Percentiles rank a stretch among this genome's conserved stretches.
These are phyloP conservation scores for Aspergillus conjunctus DNA, from an alignment of 495 filamentous ascomycete species.

Conservation along the genomic window DNA sequence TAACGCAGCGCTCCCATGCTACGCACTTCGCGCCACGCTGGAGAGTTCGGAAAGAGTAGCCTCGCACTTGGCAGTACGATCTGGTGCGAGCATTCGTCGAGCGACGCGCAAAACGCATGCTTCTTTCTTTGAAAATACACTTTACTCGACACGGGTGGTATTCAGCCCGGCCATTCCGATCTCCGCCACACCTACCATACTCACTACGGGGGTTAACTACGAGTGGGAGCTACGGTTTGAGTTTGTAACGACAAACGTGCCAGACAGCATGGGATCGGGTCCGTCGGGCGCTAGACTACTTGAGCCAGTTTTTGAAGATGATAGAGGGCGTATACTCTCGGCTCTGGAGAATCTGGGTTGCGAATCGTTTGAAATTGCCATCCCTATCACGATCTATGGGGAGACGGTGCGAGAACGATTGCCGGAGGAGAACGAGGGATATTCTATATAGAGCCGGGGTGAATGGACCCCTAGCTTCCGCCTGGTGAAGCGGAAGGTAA, in stretches of 20 bases:
- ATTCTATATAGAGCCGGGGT: conserved; percentile 38
- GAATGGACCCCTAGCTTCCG: too few relatives aligned
- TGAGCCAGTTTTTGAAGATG: conserved; percentile 65
- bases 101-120: conserved; percentile 81
- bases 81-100: conserved; percentile 76
- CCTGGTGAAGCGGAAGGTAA: too few relatives aligned
- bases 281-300: conserved; percentile 48
- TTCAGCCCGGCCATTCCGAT: conserved; percentile 82
- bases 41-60: conserved; percentile 82
- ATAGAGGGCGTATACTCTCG: conserved; percentile 69
- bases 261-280: conserved; percentile 33
- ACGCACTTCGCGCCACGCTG: conserved; percentile 72
- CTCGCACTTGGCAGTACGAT: conserved; percentile 77
- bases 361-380: conserved; percentile 86
- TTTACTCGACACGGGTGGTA: conserved; percentile 75
- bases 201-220: conserved; percentile 80
- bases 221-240: conserved; percentile 88
- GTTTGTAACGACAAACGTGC: conserved; percentile 69
- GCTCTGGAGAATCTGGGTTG: conserved; percentile 75
- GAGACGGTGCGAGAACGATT: conserved; percentile 54
- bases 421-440: conserved; percentile 50
- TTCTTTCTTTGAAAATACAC: conserved; percentile 72
- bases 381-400: conserved; percentile 83
- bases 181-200: conserved; percentile 80
- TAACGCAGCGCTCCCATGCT: conserved; percentile 71